Conservation (phyloP, 1,284 basidiomycete genomes). For the Malassezia obtusa region DNA sequence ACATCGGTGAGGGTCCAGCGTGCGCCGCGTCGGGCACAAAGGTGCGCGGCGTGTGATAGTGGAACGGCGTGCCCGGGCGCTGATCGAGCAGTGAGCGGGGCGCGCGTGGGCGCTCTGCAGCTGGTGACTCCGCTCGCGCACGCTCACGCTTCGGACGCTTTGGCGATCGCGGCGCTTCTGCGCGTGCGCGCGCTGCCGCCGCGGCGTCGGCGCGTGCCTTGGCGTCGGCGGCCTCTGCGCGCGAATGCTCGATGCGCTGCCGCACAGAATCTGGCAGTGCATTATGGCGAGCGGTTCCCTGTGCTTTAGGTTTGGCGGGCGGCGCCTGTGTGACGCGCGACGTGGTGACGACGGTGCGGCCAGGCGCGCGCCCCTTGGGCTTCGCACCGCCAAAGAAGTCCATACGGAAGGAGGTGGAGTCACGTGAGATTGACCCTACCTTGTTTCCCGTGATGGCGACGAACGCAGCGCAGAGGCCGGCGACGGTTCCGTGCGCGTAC, state of each 20-base stretch:
- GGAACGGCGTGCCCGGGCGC: neutral
- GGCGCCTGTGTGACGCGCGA: neutral
- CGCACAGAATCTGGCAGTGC: slow-evolving; percentile 10
- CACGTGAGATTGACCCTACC: slow-evolving; percentile 1
- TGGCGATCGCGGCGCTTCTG: neutral
- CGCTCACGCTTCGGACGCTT: neutral
- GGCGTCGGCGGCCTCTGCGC: neutral
- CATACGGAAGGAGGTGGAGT: neutral
- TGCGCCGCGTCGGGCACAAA: slow-evolving; percentile 9
- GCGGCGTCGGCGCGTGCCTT: neutral
- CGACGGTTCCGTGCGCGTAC: slow-evolving; percentile 45
- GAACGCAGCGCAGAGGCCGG: slow-evolving; percentile 16
- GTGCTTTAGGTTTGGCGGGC: neutral
- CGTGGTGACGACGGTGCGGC: slow-evolving; percentile 2
- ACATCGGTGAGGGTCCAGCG: neutral
- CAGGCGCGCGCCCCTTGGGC: neutral
- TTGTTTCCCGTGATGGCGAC: neutral
- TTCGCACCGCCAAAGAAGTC: slow-evolving; percentile 13
- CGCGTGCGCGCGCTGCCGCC: neutral
- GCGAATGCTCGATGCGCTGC: slow-evolving; percentile 5
- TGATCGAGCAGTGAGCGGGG: neutral
- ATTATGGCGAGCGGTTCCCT: neutral
- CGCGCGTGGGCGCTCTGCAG: neutral
- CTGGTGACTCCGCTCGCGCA: too few relatives aligned
- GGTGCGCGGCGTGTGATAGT: slow-evolving; percentile 24